Base-by-base conservation (phyloP, 768 basidiomycete genomes). In the Tricholoma hemisulphureum region DNA sequence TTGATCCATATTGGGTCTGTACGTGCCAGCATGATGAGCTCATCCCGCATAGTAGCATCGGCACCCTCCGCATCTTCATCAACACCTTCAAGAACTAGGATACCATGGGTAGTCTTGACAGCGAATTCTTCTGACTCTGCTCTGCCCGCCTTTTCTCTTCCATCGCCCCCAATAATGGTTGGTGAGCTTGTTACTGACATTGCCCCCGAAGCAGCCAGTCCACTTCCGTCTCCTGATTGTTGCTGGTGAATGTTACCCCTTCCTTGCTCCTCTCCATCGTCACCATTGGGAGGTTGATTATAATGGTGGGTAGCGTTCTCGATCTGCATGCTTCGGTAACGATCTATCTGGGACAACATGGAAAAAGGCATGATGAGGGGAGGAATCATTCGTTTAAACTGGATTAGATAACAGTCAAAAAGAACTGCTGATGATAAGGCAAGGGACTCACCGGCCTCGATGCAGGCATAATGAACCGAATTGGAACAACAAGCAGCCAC, bases 41-140 rank as follows among this genome's bases (percentile, higher is more conserved):
- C 59, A 20, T 63, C 62, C 51, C 53, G 52, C 32, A 39, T 56
- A 23, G 53, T 61, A 45, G 57, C 57, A 56, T 63, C 57, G n/a
- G 53, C 57, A 16, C 54, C 62, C 26, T 61, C 53, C 16, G 54
- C 60, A 59, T 57, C 63, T 41, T 61, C 59, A 49, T 61, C 55
- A 31, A 63, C 57, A 43, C 32, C 60, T 53, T 63, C 60, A 18
- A 57, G 52, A 55, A 24, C 21, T 29, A 59, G 55, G 46, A 58
- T 28, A 53, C 20, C 31, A 8, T 48, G 29, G 31, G 55, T 13
- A 26, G 45, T 5, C 31, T 31, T 50, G 45, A 49, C 14, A 7
- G 45, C 6, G 14, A 45, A 45, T 56, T 56, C 46, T n/a, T 16
- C 55, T 56, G 4, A 16, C 29, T 16, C 55, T 18, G n/a, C 45